Percentiles rank a stretch among this genome's conserved stretches.
phyloP scores from a whole-genome alignment of 768 basidiomycete species.

The Psilocybe cubensis region DNA sequence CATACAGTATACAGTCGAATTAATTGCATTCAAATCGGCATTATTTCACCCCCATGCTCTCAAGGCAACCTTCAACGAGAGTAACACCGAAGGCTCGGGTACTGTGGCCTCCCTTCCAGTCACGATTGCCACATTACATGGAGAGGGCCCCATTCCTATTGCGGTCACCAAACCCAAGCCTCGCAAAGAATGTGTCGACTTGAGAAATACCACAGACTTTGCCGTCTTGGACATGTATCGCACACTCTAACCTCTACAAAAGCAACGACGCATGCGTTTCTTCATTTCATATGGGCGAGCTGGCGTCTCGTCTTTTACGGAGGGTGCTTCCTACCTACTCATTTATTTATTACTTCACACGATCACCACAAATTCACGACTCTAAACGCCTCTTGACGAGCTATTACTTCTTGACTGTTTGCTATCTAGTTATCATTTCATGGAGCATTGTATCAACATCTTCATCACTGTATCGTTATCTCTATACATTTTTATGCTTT shows the following conservation, averaged over 20 bases:
- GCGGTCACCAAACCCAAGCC: slow-evolving; percentile 22
- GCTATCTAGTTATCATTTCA: background rate
- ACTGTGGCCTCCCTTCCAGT: slow-evolving; percentile 26
- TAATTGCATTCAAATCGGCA: slow-evolving; percentile 26
- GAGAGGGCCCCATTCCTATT: slow-evolving; percentile 27
- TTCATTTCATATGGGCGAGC: too few species aligned
- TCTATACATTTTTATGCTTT: too few species aligned
- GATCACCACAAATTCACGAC: background rate
- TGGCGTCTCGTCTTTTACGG: too few species aligned
- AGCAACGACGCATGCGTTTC: background rate
- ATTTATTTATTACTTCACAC: too few species aligned
- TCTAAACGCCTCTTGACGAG: background rate
- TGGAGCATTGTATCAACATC: too few species aligned
- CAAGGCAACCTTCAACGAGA: background rate
- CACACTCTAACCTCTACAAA: background rate
- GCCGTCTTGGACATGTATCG: background rate
- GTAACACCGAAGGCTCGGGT: slow-evolving; percentile 1
- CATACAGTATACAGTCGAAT: slow-evolving; percentile 25
- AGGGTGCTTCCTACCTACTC: too few species aligned
- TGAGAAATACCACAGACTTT: background rate
- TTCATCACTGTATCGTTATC: too few species aligned
- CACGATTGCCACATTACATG: slow-evolving; percentile 28
- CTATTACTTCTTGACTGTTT: background rate
- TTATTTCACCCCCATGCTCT: slow-evolving; percentile 16
- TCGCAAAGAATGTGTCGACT: slow-evolving; percentile 6